Conservation (phyloP, 1,284 basidiomycete species). For the Ceratobasidium sp. region DNA sequence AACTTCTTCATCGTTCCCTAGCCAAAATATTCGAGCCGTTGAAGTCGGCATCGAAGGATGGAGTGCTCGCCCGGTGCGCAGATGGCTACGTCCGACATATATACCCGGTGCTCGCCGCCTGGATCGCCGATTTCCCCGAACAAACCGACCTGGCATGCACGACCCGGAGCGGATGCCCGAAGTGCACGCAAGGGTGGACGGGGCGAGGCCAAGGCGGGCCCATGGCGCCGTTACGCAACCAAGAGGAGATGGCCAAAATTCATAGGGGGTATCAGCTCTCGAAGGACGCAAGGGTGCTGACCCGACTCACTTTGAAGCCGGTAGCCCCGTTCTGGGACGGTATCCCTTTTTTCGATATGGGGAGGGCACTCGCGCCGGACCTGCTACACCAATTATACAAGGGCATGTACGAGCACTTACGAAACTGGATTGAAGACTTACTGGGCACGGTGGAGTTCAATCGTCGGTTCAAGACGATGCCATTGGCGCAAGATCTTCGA, state of each 20-base stretch:
- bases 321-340: too few relatives aligned
- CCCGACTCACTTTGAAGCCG: not conserved
- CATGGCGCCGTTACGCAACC: not conserved
- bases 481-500: too few relatives aligned
- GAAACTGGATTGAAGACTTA: not conserved
- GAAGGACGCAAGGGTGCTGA: not conserved
- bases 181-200: not conserved
- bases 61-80: slow-evolving; percentile 15
- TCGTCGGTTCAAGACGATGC: too few relatives aligned
- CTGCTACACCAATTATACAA: too few relatives aligned
- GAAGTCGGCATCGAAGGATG: slow-evolving; percentile 1
- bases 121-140: slow-evolving; percentile 28
- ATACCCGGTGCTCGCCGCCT: slow-evolving; percentile 36
- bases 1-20: slow-evolving; percentile 44
- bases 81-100: slow-evolving; percentile 28
- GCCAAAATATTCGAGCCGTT: slow-evolving; percentile 32
- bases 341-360: not conserved
- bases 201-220: too few relatives aligned
- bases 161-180: slow-evolving; percentile 9
- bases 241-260: too few relatives aligned
- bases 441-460: too few relatives aligned
- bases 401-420: slow-evolving; percentile 26
- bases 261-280: not conserved
- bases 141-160: slow-evolving; percentile 23
- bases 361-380: slow-evolving; percentile 26